Evolutionary conservation across 202 grass and related monocot genomes (phyloP).

Genomic region (Carex sylvatica): DNA sequence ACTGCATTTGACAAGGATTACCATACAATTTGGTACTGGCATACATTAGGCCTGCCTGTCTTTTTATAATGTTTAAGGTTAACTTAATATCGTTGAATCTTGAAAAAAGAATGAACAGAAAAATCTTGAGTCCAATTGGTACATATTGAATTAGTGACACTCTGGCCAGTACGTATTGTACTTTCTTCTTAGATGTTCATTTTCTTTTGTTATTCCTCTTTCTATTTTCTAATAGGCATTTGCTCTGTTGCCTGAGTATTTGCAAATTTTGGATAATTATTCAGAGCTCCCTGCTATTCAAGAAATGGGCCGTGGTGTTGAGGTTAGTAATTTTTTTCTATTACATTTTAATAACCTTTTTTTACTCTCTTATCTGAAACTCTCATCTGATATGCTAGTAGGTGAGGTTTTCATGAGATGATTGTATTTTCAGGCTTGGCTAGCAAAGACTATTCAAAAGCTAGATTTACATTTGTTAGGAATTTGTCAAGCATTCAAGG

Average conservation of each 20-base stretch:
- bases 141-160: not conserved
- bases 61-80: not conserved
- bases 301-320: constrained; percentile 83
- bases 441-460: constrained; percentile 77
- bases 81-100: not conserved
- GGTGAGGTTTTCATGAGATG: constrained; percentile 25
- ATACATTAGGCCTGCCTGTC: not conserved
- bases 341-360: not conserved
- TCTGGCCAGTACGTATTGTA: not conserved
- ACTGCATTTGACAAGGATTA: constrained; percentile 22
- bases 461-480: constrained; percentile 81
- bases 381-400: constrained; percentile 11
- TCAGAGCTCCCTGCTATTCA: constrained; percentile 72
- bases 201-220: constrained; percentile 37
- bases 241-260: constrained; percentile 89
- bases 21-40: not conserved
- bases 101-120: not conserved
- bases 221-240: constrained; percentile 71
- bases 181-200: constrained; percentile 11
- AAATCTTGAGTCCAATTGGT: not conserved
- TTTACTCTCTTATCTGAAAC: constrained; percentile 13
- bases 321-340: constrained; percentile 48
- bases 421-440: constrained; percentile 56
- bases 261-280: constrained; percentile 99
- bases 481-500: constrained; percentile 78